phyloP scores from a whole-genome alignment of 2,329 filamentous ascomycete species.

The Tolypocladium inflatum region DNA sequence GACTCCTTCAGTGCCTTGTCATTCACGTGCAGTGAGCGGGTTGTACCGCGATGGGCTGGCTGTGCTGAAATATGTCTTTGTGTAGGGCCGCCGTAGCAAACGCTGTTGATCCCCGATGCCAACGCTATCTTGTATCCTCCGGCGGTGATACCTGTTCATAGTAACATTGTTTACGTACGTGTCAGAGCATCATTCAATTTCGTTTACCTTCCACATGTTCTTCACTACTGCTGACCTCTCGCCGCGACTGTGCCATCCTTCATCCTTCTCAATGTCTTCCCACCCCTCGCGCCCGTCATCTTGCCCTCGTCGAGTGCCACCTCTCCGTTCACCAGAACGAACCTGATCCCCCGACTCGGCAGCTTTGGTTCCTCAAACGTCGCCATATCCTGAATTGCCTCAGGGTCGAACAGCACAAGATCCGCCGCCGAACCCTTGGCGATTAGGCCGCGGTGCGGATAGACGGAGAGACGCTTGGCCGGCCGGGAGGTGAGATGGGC shows the following conservation, averaged over 20 bases:
- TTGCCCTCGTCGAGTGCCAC: conserved; percentile 11
- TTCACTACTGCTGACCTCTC: background rate
- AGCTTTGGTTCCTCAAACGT: conserved; percentile 12
- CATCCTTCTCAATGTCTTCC: conserved; percentile 9
- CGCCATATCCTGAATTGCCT: conserved; percentile 10
- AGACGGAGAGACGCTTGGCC: conserved; percentile 12
- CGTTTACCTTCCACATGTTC: background rate
- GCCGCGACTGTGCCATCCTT: conserved; percentile 6
- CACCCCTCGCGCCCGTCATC: conserved; percentile 10
- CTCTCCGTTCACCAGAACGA: conserved; percentile 13
- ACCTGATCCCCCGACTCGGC: conserved; percentile 10
- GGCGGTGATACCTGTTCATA: no score
- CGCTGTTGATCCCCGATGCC: no score
- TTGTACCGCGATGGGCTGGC: no score
- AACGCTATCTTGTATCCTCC: no score
- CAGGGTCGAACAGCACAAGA: conserved; percentile 12
- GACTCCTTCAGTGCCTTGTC: no score
- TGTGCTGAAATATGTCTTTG: no score
- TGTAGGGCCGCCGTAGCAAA: no score
- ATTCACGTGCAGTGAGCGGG: no score
- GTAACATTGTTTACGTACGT: no score
- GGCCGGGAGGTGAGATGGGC: conserved; percentile 13
- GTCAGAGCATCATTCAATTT: no score
- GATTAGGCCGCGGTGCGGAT: conserved; percentile 11
- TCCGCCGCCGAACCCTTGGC: conserved; percentile 13